A percentile compares a stretch with the other conserved stretches of the same genome.
Conservation (phyloP, 2,329 filamentous ascomycete genomes). For the Talaromyces sp. region DNA sequence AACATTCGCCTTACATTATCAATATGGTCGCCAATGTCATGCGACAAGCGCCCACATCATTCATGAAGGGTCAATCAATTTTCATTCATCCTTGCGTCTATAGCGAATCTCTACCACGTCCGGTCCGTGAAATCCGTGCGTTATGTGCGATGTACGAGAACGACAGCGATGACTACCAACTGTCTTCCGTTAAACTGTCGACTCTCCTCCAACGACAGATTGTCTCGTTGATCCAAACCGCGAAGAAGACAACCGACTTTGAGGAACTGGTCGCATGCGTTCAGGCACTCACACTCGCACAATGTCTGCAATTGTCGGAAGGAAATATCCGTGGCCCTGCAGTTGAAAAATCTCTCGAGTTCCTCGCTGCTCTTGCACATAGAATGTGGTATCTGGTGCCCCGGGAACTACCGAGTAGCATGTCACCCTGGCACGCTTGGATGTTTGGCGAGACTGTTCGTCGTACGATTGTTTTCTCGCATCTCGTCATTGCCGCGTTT, state of each 20-base stretch:
- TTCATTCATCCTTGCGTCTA: conserved; percentile 28
- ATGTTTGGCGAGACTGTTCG: conserved; percentile 16
- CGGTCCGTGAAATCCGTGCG: conserved; percentile 21
- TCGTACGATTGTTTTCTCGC: conserved; percentile 22
- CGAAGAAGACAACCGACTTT: conserved; percentile 20
- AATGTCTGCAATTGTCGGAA: conserved; percentile 25
- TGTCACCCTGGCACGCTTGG: conserved; percentile 22
- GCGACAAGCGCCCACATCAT: conserved; percentile 20
- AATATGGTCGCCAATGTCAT: conserved; percentile 24
- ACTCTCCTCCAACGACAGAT: conserved; percentile 17
- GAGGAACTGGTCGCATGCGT: conserved; percentile 25
- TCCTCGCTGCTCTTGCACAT: conserved; percentile 22
- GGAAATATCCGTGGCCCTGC: conserved; percentile 16
- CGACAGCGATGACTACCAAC: conserved; percentile 14
- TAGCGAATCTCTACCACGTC: conserved; percentile 10
- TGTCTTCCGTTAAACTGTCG: conserved; percentile 12
- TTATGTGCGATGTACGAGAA: conserved; percentile 23
- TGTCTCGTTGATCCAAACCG: conserved; percentile 16
- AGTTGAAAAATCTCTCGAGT: conserved; percentile 20
- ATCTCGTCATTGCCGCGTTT: conserved; percentile 31
- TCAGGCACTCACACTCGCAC: conserved; percentile 26
- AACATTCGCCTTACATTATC: conserved; percentile 22
- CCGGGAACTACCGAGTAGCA: conserved; percentile 22
- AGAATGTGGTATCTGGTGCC: conserved; percentile 28
- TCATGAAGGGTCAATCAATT: conserved; percentile 22